Percentiles rank a stretch among this genome's conserved stretches.
phyloP scores from a whole-genome alignment of 371 early-diverging fungal genomes.

The Apophysomyces trapeziformis region DNA sequence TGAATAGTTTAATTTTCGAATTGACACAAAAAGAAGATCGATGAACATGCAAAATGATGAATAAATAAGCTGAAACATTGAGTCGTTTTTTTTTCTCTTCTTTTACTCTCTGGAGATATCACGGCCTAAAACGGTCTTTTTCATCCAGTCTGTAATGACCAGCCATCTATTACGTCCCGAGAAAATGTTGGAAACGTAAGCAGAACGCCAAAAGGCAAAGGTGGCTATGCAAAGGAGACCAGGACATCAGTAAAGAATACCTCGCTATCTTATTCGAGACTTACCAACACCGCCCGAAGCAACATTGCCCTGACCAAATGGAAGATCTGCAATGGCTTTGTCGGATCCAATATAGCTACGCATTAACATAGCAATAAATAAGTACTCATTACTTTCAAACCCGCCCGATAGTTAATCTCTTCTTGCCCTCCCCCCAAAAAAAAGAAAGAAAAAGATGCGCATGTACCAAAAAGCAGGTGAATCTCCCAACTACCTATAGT shows the following conservation, averaged over 20 bases:
- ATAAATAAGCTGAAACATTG: neutral
- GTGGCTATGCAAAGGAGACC: slow-evolving; percentile 45
- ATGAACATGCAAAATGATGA: slow-evolving; percentile 6
- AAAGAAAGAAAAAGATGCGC: no score
- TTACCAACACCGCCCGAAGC: slow-evolving; percentile 64
- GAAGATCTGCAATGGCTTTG: slow-evolving; percentile 85
- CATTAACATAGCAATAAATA: neutral
- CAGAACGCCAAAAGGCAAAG: slow-evolving; percentile 70
- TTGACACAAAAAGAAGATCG: neutral
- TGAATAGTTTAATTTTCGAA: no score
- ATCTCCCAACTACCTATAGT: no score
- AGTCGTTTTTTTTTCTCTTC: neutral
- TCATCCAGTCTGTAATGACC: slow-evolving; percentile 84
- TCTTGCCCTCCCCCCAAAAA: no score
- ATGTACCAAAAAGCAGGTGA: no score
- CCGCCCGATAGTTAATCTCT: no score
- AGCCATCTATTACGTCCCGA: slow-evolving; percentile 73
- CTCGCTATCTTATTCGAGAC: neutral
- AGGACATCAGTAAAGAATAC: neutral
- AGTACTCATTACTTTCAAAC: no score
- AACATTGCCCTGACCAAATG: slow-evolving; percentile 70
- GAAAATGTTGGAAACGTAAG: slow-evolving; percentile 66
- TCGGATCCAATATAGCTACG: slow-evolving; percentile 80
- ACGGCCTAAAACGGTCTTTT: slow-evolving; percentile 77
- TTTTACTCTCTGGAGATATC: slow-evolving; percentile 80